Percentiles rank a stretch among this genome's conserved stretches.
Conservation (phyloP, 768 basidiomycete species). For the Trametes cubensis region DNA sequence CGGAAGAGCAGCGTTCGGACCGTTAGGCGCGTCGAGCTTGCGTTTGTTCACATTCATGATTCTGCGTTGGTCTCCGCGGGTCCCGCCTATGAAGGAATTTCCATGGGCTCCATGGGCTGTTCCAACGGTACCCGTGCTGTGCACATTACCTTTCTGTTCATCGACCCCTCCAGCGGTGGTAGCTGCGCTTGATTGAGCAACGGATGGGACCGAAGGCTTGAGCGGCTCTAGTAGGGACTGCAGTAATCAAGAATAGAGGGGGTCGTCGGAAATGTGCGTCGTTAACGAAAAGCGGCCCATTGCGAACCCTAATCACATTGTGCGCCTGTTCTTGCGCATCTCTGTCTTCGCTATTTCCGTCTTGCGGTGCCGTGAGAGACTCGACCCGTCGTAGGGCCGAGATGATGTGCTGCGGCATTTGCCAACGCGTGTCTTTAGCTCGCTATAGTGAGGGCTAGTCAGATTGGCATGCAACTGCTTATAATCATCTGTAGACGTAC, state of each 20-base stretch:
- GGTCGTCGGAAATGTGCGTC: slow-evolving; percentile 33
- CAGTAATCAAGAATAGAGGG: slow-evolving; percentile 31
- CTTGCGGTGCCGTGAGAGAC: slow-evolving; percentile 13
- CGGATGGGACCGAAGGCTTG: slow-evolving; percentile 17
- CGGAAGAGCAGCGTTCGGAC: not conserved
- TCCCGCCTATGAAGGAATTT: slow-evolving; percentile 15
- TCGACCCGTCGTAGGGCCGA: slow-evolving; percentile 25
- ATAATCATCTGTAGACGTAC: slow-evolving; percentile 32
- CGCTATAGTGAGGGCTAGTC: slow-evolving; percentile 27
- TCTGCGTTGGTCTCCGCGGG: slow-evolving; percentile 22
- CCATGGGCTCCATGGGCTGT: slow-evolving; percentile 11
- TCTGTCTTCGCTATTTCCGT: slow-evolving; percentile 2
- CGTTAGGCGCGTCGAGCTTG: slow-evolving; percentile 19
- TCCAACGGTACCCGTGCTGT: not conserved
- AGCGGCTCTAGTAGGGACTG: slow-evolving; percentile 32
- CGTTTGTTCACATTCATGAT: slow-evolving; percentile 32
- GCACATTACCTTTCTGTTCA: slow-evolving; percentile 29
- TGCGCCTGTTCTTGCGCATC: slow-evolving; percentile 30
- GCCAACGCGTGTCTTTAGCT: slow-evolving; percentile 25
- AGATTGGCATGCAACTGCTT: not conserved
- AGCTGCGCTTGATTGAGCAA: slow-evolving; percentile 4
- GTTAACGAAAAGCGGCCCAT: slow-evolving; percentile 34
- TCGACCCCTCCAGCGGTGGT: slow-evolving; percentile 16
- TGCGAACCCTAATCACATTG: slow-evolving; percentile 38
- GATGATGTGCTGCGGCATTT: slow-evolving; percentile 19